These are phyloP conservation scores for Mariannaea sp. DNA, from an alignment of 2,329 filamentous ascomycete genomes.

Conservation along the genomic window DNA sequence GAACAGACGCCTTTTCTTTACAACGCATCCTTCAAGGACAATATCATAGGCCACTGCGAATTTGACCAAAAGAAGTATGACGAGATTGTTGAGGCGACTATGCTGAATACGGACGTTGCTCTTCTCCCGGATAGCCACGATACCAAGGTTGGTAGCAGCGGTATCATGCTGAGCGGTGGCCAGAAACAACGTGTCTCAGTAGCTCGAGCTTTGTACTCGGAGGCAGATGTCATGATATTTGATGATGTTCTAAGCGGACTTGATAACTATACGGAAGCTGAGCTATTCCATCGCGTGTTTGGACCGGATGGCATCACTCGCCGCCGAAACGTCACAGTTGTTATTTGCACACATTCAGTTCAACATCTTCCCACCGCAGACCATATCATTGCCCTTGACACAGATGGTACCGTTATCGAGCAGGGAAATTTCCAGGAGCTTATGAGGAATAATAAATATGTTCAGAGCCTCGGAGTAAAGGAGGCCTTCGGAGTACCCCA, in stretches of 20 bases:
- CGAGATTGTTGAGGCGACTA: conserved; percentile 42
- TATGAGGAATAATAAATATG: conserved; percentile 43
- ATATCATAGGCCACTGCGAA: conserved; percentile 43
- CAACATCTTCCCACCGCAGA: conserved; percentile 45
- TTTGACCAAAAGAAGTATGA: conserved; percentile 43
- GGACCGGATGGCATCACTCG: conserved; percentile 47
- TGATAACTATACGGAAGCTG: conserved; percentile 50
- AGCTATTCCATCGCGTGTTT: conserved; percentile 51
- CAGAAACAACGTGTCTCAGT: conserved; percentile 46
- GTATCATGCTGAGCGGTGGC: conserved; percentile 50
- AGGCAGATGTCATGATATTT: conserved; percentile 47
- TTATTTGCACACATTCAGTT: conserved; percentile 47
- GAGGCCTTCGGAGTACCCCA: conserved; percentile 12
- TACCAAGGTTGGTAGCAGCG: conserved; percentile 48
- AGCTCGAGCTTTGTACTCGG: conserved; percentile 52
- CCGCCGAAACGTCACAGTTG: conserved; percentile 44
- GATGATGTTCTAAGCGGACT: conserved; percentile 53
- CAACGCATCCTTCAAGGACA: conserved; percentile 45
- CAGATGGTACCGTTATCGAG: conserved; percentile 49
- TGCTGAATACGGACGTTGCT: conserved; percentile 41
- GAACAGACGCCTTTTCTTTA: conserved; percentile 42
- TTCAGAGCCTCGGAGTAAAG: conserved; percentile 45
- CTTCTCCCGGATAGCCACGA: conserved; percentile 43
- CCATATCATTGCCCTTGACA: conserved; percentile 52
- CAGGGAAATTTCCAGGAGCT: conserved; percentile 42